Conservation (phyloP, 2,329 filamentous ascomycete species). For the Neonectria punicea region DNA sequence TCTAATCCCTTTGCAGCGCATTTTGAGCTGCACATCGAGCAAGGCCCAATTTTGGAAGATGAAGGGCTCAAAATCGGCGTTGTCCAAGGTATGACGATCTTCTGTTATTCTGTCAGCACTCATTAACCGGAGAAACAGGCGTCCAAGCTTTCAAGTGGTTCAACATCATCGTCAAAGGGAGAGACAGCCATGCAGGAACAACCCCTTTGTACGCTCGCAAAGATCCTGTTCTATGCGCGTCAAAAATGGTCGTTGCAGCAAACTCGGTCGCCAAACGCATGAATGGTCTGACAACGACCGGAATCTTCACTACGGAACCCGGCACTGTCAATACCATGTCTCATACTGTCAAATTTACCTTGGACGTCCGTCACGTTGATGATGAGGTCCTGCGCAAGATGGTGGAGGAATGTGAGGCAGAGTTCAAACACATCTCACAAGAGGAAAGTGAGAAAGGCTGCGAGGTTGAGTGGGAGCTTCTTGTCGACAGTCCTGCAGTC, state of each 20-base stretch:
- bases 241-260: constrained; percentile 42
- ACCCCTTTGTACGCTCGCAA: constrained; percentile 44
- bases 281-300: constrained; percentile 44
- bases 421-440: constrained; percentile 62
- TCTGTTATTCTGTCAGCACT: neutral
- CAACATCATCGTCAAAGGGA: constrained; percentile 37
- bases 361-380: constrained; percentile 70
- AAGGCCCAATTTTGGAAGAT: constrained; percentile 3
- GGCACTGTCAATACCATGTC: constrained; percentile 77
- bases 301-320: constrained; percentile 51
- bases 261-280: constrained; percentile 40
- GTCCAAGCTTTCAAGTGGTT: constrained; percentile 45
- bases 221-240: constrained; percentile 37
- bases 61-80: neutral
- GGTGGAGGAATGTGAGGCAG: constrained; percentile 54
- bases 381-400: constrained; percentile 64
- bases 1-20: constrained; percentile 72
- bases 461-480: constrained; percentile 65
- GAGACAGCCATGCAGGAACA: constrained; percentile 36
- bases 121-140: constrained; percentile 11
- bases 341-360: constrained; percentile 70
- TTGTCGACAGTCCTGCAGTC: constrained; percentile 66
- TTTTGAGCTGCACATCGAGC: constrained; percentile 84
- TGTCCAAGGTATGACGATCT: neutral
- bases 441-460: constrained; percentile 62